phyloP scores from a whole-genome alignment of 192 early-diverging fungal genomes.

The Dissophora globulifera region DNA sequence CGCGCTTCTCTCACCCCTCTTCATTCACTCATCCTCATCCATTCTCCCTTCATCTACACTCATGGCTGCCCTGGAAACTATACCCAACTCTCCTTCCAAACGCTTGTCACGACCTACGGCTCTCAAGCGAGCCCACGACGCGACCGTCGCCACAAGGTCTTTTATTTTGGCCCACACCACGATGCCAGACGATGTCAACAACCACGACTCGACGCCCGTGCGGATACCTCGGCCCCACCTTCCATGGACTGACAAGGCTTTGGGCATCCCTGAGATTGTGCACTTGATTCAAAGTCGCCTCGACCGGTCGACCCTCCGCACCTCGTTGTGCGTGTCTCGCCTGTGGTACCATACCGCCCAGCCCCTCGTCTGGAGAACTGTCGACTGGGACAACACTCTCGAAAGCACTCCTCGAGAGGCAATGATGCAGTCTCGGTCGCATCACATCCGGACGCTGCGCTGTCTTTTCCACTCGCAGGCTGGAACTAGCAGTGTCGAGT shows the following conservation, averaged over 20 bases:
- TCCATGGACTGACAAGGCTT: constrained; percentile 14
- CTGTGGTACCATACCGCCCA: constrained; percentile 28
- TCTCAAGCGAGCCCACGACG: no score
- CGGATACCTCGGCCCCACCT: constrained; percentile 14
- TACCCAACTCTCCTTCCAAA: no score
- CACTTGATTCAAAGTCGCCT: constrained; percentile 27
- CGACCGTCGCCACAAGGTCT: background rate
- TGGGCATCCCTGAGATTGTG: constrained; percentile 32
- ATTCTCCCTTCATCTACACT: no score
- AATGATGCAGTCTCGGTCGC: background rate
- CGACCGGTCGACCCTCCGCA: constrained; percentile 2
- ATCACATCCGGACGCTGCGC: constrained; percentile 18
- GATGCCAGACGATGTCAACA: background rate
- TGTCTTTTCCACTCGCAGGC: constrained; percentile 41
- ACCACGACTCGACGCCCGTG: background rate
- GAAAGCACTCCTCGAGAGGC: background rate
- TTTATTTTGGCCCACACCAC: background rate
- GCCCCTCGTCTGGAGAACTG: constrained; percentile 22
- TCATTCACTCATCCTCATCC: background rate
- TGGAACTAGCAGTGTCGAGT: constrained; percentile 16
- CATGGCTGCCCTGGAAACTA: no score
- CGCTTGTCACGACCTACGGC: no score
- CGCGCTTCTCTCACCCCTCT: background rate
- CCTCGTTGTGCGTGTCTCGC: constrained; percentile 10
- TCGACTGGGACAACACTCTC: constrained; percentile 41